phyloP scores from a whole-genome alignment of 805 yeast genomes.

The Lipomyces mesembrius region DNA sequence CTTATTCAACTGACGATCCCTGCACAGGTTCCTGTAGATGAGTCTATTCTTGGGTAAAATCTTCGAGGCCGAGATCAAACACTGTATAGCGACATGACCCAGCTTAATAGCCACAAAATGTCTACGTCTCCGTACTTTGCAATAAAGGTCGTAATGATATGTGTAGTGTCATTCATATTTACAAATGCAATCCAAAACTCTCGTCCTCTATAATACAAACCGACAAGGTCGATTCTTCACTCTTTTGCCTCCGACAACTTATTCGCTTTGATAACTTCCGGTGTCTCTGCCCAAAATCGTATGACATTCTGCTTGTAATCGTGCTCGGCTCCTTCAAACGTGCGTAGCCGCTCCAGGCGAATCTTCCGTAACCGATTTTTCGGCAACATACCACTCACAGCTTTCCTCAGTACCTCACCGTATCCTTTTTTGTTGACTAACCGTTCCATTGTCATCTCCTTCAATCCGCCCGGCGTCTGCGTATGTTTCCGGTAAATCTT shows the following conservation, averaged over 20 bases:
- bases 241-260: neutral
- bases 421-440: slow-evolving; percentile 79
- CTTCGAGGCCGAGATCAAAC: neutral
- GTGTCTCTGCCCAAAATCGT: slow-evolving; percentile 32
- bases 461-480: slow-evolving; percentile 80
- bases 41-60: neutral
- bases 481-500: slow-evolving; percentile 90
- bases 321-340: slow-evolving; percentile 84
- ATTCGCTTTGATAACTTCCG: slow-evolving; percentile 15
- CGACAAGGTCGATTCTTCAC: neutral
- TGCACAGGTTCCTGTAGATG: too few relatives aligned
- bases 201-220: neutral
- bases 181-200: neutral
- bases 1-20: too few relatives aligned
- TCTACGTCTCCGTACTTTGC: too few relatives aligned
- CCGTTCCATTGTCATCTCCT: slow-evolving; percentile 78
- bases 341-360: slow-evolving; percentile 82
- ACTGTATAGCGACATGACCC: neutral
- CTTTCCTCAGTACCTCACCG: slow-evolving; percentile 80
- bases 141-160: neutral
- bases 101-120: too few relatives aligned
- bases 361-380: slow-evolving; percentile 79
- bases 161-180: neutral
- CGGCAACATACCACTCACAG: slow-evolving; percentile 96
- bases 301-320: slow-evolving; percentile 83